Percentiles rank a stretch among this genome's conserved stretches.
phyloP scores from a whole-genome alignment of 495 filamentous ascomycete genomes.

The Penicillium cataractarum region DNA sequence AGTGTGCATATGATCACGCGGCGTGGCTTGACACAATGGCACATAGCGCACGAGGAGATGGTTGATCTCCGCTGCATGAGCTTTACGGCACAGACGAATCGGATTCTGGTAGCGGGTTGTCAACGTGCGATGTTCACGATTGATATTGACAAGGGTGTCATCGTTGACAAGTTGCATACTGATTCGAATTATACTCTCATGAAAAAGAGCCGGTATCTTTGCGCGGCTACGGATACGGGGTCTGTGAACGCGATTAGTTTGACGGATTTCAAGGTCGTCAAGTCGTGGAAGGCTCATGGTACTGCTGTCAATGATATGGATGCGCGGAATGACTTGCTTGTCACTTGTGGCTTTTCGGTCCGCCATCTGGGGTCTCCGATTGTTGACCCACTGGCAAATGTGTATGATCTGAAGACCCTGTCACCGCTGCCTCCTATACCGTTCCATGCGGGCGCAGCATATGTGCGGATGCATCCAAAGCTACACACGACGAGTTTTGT shows the following conservation, averaged over 20 bases:
- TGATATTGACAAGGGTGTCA: slow-evolving; percentile 81
- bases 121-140: slow-evolving; percentile 88
- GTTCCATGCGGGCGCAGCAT: slow-evolving; percentile 88
- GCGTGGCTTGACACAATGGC: slow-evolving; percentile 82
- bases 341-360: slow-evolving; percentile 92
- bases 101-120: slow-evolving; percentile 84
- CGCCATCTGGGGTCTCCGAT: slow-evolving; percentile 66
- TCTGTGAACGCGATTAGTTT: slow-evolving; percentile 85
- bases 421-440: slow-evolving; percentile 83
- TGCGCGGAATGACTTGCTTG: slow-evolving; percentile 84
- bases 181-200: slow-evolving; percentile 83
- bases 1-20: slow-evolving; percentile 85
- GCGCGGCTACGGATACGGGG: slow-evolving; percentile 84
- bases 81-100: slow-evolving; percentile 82
- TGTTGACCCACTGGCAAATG: slow-evolving; percentile 88
- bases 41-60: slow-evolving; percentile 78
- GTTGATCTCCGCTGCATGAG: slow-evolving; percentile 87
- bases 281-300: slow-evolving; percentile 84
- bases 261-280: slow-evolving; percentile 71
- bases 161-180: slow-evolving; percentile 73
- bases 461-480: slow-evolving; percentile 92
- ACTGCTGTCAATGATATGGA: slow-evolving; percentile 93
- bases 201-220: slow-evolving; percentile 87
- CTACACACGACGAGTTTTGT: slow-evolving; percentile 93
- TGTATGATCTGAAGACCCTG: slow-evolving; percentile 90